A percentile compares a stretch with the other conserved stretches of the same genome.
Evolutionary conservation across 2,329 filamentous ascomycete genomes (phyloP).

Genomic region (Xylaria sp.): DNA sequence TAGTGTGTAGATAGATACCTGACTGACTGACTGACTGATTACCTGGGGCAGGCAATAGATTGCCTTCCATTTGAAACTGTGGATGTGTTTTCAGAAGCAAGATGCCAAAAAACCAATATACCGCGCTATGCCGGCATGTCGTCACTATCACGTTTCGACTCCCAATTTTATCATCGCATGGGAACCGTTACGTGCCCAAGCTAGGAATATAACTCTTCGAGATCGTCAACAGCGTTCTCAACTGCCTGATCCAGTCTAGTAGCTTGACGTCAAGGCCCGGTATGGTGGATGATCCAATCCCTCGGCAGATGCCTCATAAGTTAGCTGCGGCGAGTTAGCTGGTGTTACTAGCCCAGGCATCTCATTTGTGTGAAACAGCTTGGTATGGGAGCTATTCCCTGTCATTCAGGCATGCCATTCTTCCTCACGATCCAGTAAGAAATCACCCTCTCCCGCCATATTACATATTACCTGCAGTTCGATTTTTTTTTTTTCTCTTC

Average conservation of each 20-base stretch:
- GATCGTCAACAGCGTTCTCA: conserved; percentile 25
- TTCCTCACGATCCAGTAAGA: conserved; percentile 1
- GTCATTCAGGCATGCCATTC: not conserved
- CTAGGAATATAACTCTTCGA: conserved; percentile 1
- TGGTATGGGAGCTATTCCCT: conserved; percentile 12
- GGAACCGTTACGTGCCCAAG: conserved; percentile 19
- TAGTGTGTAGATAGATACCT: conserved; percentile 3
- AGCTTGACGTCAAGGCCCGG: conserved; percentile 34
- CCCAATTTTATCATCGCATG: not conserved
- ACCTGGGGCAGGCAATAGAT: conserved; percentile 2
- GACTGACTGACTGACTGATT: not conserved
- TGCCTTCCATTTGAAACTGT: conserved; percentile 16
- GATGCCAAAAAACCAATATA: not conserved
- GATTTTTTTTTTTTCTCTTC: not conserved
- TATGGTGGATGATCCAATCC: conserved; percentile 29
- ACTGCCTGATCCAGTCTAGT: conserved; percentile 37
- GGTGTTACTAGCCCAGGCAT: not conserved
- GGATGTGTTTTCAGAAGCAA: conserved; percentile 11
- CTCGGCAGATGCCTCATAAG: conserved; percentile 27
- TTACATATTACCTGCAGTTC: conserved; percentile 35
- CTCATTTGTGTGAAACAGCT: conserved; percentile 33
- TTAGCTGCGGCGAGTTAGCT: not conserved
- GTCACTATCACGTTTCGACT: conserved; percentile 30
- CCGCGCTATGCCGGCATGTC: conserved; percentile 31
- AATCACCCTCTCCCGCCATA: conserved; percentile 14